These are phyloP conservation scores for Candida yuanshanica DNA, from an alignment of 805 yeast genomes.

Conservation along the genomic window DNA sequence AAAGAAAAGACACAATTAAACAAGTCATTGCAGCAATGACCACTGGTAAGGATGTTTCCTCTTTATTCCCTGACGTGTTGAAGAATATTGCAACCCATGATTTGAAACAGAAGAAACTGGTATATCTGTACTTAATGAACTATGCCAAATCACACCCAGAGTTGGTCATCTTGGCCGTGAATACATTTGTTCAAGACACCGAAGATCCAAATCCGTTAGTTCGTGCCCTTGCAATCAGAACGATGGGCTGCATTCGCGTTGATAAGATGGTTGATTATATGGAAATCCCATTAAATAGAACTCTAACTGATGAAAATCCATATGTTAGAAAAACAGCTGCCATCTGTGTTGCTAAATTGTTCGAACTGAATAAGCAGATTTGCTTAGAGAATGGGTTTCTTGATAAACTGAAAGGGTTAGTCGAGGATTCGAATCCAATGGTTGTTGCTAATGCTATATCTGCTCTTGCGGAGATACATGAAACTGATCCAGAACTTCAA, in stretches of 20 bases:
- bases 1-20: slow-evolving; percentile 94
- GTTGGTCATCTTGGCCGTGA: slow-evolving; percentile 90
- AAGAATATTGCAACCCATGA: slow-evolving; percentile 97
- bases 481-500: slow-evolving; percentile 49
- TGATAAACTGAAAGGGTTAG: slow-evolving; percentile 54
- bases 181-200: slow-evolving; percentile 91
- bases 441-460: slow-evolving; percentile 93
- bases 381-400: slow-evolving; percentile 87
- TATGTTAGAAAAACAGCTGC: slow-evolving; percentile 98
- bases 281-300: slow-evolving; percentile 81
- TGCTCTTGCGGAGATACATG: slow-evolving; percentile 78
- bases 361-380: slow-evolving; percentile 73
- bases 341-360: slow-evolving; percentile 91
- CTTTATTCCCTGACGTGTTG: slow-evolving; percentile 90
- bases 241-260: slow-evolving; percentile 98
- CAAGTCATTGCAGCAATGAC: slow-evolving; percentile 98
- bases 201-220: slow-evolving; percentile 96
- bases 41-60: slow-evolving; percentile 91
- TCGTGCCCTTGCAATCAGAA: slow-evolving; percentile 91
- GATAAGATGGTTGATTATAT: slow-evolving; percentile 93
- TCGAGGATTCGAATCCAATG: slow-evolving; percentile 91
- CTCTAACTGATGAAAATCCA: slow-evolving; percentile 89
- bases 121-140: slow-evolving; percentile 91
- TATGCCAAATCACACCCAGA: slow-evolving; percentile 97
- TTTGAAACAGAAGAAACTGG: slow-evolving; percentile 92